Evolutionary conservation across 257 asterid species (phyloP), one percentile per base, ranked within the genome.

Genomic region (Fraxinus cuspidata): DNA sequence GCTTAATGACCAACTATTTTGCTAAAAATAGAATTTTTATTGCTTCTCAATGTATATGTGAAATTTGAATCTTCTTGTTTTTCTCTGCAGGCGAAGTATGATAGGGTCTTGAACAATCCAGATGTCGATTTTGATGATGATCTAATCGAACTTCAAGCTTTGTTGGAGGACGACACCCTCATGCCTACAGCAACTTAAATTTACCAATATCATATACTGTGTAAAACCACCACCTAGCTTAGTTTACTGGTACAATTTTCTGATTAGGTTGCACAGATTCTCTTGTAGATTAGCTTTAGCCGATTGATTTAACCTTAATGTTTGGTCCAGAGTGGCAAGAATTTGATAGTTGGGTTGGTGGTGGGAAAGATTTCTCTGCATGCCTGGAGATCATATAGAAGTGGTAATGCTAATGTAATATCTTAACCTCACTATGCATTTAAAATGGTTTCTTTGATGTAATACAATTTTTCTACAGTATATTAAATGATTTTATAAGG

Each of bases 131-230:
- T 87, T 69, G 91, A 87, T 25, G 91, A 89, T 29, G 97, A 94
- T 72, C 71, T 94, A 63, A 83, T 94, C 5, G 94, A 91, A 80
- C 84, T 94, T 74, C 94, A 87, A 81, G 90, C 91, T 56, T 77
- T 94, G 72, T 83, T 92, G 85, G 92, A 85, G 8, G 97, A 92
- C 47, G 97, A 92, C 34, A 84, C 87, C 65, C 82, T 84, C 79
- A 86, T 88, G 93, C 72, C 86, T 40, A 70, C 83, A 71, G 65
- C 80, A 74, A 71, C 81, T 25, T 88, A 80, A 86, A 65, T 63
- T 40, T 56, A 5, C 73, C 42, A 27, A 64, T 15, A 34, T 65
- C 73, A 2, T 56, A 18, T 70, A 29, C 38, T 35, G 31, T 68
- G 74, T 72, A 78, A 74, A 66, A 77, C 49, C 28, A 73, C 60